Evolutionary conservation across 306 rosid species (phyloP).

Genomic region (Erythrophleum fordii): DNA sequence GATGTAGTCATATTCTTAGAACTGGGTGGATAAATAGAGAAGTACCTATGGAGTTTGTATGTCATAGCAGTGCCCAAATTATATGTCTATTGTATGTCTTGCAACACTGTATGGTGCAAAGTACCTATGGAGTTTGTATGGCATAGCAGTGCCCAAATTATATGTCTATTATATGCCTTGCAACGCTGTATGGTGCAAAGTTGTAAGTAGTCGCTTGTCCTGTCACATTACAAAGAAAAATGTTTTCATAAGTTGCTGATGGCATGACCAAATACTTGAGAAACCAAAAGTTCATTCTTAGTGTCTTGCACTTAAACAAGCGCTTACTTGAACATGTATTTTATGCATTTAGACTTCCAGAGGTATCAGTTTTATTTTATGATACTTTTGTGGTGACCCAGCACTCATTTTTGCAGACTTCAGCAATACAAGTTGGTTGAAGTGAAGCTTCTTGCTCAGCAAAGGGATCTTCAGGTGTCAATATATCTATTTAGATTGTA

Average conservation of each 20-base stretch:
- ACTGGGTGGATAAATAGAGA: not conserved
- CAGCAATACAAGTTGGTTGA: conserved; percentile 80
- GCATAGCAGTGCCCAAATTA: not conserved
- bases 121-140: not conserved
- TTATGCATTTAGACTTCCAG: not conserved
- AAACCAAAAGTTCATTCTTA: conserved; percentile 3
- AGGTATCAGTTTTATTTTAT: not conserved
- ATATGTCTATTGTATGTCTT: not conserved
- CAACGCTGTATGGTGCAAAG: not conserved
- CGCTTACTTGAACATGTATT: not conserved
- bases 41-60: not conserved
- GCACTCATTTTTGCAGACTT: conserved; percentile 51
- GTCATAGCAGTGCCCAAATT: not conserved
- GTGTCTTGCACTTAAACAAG: not conserved
- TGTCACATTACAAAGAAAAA: not conserved
- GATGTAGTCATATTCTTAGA: not conserved
- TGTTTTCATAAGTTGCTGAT: not conserved
- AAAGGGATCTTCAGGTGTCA: conserved; percentile 76
- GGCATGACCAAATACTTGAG: conserved; percentile 2
- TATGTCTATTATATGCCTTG: not conserved
- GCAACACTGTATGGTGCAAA: not conserved
- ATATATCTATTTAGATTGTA: not conserved
- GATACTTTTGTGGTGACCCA: not conserved
- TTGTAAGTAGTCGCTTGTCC: not conserved
- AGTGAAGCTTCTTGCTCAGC: conserved; percentile 84